A percentile compares a stretch with the other conserved stretches of the same genome.
Evolutionary conservation across 805 yeast species (phyloP).

Genomic region (Ogataea glucozyma): DNA sequence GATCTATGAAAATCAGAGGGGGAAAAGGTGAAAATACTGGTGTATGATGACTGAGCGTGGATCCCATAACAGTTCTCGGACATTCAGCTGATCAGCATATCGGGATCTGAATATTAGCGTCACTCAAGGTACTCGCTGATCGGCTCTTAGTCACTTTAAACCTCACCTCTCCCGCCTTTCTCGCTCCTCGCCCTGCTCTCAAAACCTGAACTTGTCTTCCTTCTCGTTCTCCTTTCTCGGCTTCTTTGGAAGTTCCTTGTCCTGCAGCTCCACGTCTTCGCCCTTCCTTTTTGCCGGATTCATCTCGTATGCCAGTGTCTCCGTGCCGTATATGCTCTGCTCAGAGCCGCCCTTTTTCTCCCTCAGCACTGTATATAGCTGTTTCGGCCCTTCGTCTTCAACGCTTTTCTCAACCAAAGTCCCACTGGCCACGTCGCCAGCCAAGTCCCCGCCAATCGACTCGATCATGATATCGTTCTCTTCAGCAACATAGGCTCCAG

Average conservation of each 20-base stretch:
- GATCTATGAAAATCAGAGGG: too few relatives aligned
- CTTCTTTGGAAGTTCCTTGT: too few relatives aligned
- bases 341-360: slow-evolving; percentile 25
- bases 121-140: not conserved
- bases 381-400: slow-evolving; percentile 23
- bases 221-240: slow-evolving; percentile 6
- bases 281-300: not conserved
- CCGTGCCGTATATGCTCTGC: slow-evolving; percentile 35
- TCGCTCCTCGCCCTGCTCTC: slow-evolving; percentile 1
- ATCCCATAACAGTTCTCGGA: too few relatives aligned
- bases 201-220: slow-evolving; percentile 11
- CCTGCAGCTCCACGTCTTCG: slow-evolving; percentile 6
- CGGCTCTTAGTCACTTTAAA: not conserved
- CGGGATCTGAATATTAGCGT: slow-evolving; percentile 1
- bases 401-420: slow-evolving; percentile 12
- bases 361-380: slow-evolving; percentile 36
- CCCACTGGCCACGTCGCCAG: slow-evolving; percentile 8
- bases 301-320: slow-evolving; percentile 28
- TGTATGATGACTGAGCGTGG: too few relatives aligned
- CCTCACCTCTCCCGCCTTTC: too few relatives aligned
- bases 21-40: too few relatives aligned
- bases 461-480: slow-evolving; percentile 32
- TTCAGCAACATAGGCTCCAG: slow-evolving; percentile 27
- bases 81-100: too few relatives aligned
- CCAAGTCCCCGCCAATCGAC: slow-evolving; percentile 28